Conservation (phyloP, 306 rosid species). For the Canavalia gladiata region DNA sequence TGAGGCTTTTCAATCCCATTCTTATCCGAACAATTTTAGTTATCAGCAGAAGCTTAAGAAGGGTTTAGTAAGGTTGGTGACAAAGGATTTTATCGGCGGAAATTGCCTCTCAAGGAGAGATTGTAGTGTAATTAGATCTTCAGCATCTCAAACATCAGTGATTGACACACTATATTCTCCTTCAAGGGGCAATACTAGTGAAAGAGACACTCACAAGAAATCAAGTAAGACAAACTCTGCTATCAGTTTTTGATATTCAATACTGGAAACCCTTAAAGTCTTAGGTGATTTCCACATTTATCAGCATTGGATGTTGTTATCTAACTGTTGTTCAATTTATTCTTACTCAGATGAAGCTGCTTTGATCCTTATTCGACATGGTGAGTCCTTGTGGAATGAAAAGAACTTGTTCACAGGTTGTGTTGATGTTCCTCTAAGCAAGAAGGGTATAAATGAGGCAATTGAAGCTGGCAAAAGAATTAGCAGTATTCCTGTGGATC, state of each 20-base stretch:
- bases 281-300: background rate
- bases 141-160: conserved; percentile 67
- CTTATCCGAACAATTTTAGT: conserved; percentile 36
- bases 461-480: conserved; percentile 96
- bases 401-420: conserved; percentile 94
- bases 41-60: conserved; percentile 50
- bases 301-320: background rate
- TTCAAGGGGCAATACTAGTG: conserved; percentile 55
- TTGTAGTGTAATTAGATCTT: conserved; percentile 59
- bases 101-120: conserved; percentile 55
- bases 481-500: conserved; percentile 84
- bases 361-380: conserved; percentile 81
- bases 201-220: conserved; percentile 60
- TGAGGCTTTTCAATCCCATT: conserved; percentile 54
- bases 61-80: conserved; percentile 51
- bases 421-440: conserved; percentile 89
- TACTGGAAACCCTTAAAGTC: background rate
- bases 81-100: conserved; percentile 55
- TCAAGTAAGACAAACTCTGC: conserved; percentile 58
- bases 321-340: conserved; percentile 18
- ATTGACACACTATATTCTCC: conserved; percentile 65
- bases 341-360: conserved; percentile 74
- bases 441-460: conserved; percentile 88
- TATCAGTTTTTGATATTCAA: background rate
- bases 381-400: conserved; percentile 90